Base-by-base conservation (phyloP, 2,329 filamentous ascomycete species). In the Ploettnerulaceae sp. region DNA sequence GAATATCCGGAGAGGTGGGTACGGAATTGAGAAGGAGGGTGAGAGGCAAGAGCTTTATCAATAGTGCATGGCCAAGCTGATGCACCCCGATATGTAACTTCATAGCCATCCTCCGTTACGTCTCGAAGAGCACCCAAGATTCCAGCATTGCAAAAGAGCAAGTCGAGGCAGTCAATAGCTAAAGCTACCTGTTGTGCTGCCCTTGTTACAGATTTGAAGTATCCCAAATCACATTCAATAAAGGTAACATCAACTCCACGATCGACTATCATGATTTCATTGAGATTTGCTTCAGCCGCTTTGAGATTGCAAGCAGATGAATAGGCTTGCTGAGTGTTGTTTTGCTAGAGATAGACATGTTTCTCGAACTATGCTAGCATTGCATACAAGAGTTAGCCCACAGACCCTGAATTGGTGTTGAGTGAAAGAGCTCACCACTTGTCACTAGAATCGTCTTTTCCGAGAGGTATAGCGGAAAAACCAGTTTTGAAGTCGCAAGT, bases 361-460 rank as follows among this genome's bases (percentile, higher is more conserved):
- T 42, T 64, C 61, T 47, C 62, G 66, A n/a, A 73, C 73, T 1
- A 77, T 64, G 0, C 73, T 73, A 18, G 64, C 59, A 43, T 50
- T 54, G 2, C 47, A 48, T 52, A 29, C 5, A 3, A 9, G 31
- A 8, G 11, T 40, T 31, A 29, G 15, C n/a, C n/a, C 24, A 11
- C 20, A 20, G 5, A 18, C 9, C 5, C 12, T 20, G 17, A 12
- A 21, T n/a, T 20, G 7, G 11, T 17, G 7, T 2, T 9, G 1
- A 14, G n/a, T 21, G 9, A 44, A 15, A 7, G 20, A 17, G 15
- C 40, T 25, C 18, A 53, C 67, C 71, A 28, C 71, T 71, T 0
- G 71, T 74, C 20, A 75, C 65, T 22, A 75, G 61, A 39, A 73
- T 67, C n/a, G 69, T 67, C 47, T 70, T 69, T 11, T 59, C 64